Evolutionary conservation across 148 eudicot genomes (phyloP), one percentile per base, ranked within the genome.

Genomic region (Polygonum aviculare): DNA sequence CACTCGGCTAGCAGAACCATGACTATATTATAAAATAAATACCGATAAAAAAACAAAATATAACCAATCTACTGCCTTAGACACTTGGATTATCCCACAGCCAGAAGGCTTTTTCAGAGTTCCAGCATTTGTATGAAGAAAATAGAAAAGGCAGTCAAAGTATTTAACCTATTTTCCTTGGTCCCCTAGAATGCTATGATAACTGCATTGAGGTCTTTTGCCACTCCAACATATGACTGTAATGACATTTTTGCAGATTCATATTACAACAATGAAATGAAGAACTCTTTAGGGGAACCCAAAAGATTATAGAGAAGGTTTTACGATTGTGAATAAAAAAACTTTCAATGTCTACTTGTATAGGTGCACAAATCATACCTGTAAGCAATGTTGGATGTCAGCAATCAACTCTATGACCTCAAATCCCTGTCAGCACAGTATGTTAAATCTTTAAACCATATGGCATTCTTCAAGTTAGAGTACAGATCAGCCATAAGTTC

Each of bases 181-280:
- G 97, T 95, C 72, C 98, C 98, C 78, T 97, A 84, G 76, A 95
- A 95, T 52, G 98, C 97, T 86, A 95, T 83, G 74, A 95, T 90
- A 75, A 86, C 83, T 31, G 98, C 97, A 77, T 92, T 88, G 44
- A 92, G 88, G 84, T 89, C 85, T 26, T 26, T 26, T 26, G 31
- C 31, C 31, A 26, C 31, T 26, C 31, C 31, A 26, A 26, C 31
- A 26, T 26, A 26, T 26, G 31, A 26, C 31, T 26, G 1, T 1
- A 26, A 26, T 26, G 31, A 26, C 31, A 26, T 26, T 26, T 26
- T 26, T 26, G 31, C 31, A 26, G 31, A 26, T 26, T 26, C 31
- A 26, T 26, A 26, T 26, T 26, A 26, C 31, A 26, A 26, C 31
- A 26, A 26, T 26, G 31, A 0, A 26, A 26, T 26, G 31, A 33